A percentile compares a stretch with the other conserved stretches of the same genome.
Conservation (phyloP, 768 basidiomycete species). For the Strobilomyces dryophilus region DNA sequence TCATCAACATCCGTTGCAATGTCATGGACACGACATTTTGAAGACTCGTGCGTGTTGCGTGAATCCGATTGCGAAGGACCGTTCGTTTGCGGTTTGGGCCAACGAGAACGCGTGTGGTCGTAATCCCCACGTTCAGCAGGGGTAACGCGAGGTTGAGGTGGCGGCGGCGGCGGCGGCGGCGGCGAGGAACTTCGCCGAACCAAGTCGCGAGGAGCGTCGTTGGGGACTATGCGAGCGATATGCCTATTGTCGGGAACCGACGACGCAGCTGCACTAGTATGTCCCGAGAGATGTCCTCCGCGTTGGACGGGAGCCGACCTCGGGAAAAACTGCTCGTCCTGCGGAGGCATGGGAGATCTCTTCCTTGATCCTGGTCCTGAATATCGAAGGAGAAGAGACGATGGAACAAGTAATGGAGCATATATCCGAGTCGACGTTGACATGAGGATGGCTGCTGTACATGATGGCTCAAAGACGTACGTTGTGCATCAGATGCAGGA, state of each 20-base stretch:
- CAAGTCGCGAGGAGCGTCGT: slow-evolving; percentile 6
- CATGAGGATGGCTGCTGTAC: slow-evolving; percentile 26
- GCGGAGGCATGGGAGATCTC: slow-evolving; percentile 35
- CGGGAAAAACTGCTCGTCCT: slow-evolving; percentile 29
- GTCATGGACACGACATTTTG: slow-evolving; percentile 21
- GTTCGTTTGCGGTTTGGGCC: slow-evolving; percentile 11
- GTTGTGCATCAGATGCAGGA: slow-evolving; percentile 31
- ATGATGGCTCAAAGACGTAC: slow-evolving; percentile 35
- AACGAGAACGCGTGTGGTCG: slow-evolving; percentile 13
- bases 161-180: not conserved
- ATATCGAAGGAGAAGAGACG: slow-evolving; percentile 16
- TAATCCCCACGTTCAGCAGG: slow-evolving; percentile 12
- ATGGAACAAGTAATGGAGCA: slow-evolving; percentile 18
- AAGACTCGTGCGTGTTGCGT: slow-evolving; percentile 15
- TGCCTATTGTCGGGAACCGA: slow-evolving; percentile 8
- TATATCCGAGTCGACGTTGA: slow-evolving; percentile 23
- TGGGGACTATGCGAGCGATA: not conserved
- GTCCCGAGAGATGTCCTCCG: slow-evolving; percentile 7
- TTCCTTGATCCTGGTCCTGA: slow-evolving; percentile 31
- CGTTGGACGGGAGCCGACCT: slow-evolving; percentile 11
- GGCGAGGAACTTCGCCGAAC: slow-evolving; percentile 14
- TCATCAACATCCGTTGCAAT: slow-evolving; percentile 28
- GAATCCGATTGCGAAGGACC: slow-evolving; percentile 14
- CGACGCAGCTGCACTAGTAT: slow-evolving; percentile 1
- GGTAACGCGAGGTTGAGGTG: slow-evolving; percentile 1